These are phyloP conservation scores for Candida qinlingensis DNA, from an alignment of 805 yeast species.

Conservation along the genomic window DNA sequence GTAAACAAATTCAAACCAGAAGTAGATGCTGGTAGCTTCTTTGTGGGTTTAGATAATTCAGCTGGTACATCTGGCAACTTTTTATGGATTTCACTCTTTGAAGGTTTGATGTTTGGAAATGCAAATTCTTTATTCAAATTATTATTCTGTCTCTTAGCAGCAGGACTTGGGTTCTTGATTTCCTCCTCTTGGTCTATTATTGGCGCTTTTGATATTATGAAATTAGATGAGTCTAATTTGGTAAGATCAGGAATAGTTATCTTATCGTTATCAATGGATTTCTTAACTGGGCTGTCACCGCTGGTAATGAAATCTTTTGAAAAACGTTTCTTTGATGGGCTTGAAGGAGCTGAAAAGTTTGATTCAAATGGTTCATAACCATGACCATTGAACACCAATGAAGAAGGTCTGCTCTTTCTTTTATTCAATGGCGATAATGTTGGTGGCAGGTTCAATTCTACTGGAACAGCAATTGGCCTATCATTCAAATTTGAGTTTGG, in stretches of 20 bases:
- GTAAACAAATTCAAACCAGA: slow-evolving; percentile 7
- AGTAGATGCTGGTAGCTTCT: slow-evolving; percentile 5
- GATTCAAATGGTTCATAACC: slow-evolving; percentile 27
- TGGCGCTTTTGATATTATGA: neutral
- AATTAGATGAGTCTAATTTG: neutral
- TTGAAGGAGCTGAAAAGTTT: neutral
- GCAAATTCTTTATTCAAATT: slow-evolving; percentile 21
- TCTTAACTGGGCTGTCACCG: neutral
- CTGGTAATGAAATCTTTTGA: neutral
- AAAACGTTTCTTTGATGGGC: neutral
- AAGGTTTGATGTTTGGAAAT: slow-evolving; percentile 18
- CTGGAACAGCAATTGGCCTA: slow-evolving; percentile 31
- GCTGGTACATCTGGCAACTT: neutral
- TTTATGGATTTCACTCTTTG: neutral
- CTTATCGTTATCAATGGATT: neutral
- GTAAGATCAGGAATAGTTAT: slow-evolving; percentile 14
- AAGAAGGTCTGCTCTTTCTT: slow-evolving; percentile 21
- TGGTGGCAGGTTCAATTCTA: slow-evolving; percentile 34
- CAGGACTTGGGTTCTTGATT: slow-evolving; percentile 23
- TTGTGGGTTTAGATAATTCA: slow-evolving; percentile 3
- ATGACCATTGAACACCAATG: slow-evolving; percentile 33
- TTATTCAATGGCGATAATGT: slow-evolving; percentile 31
- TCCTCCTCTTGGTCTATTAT: slow-evolving; percentile 22
- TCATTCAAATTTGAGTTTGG: slow-evolving; percentile 32
- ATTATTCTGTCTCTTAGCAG: slow-evolving; percentile 21